phyloP scores from a whole-genome alignment of 2,329 filamentous ascomycete species.

The Waltergamsia citrina region DNA sequence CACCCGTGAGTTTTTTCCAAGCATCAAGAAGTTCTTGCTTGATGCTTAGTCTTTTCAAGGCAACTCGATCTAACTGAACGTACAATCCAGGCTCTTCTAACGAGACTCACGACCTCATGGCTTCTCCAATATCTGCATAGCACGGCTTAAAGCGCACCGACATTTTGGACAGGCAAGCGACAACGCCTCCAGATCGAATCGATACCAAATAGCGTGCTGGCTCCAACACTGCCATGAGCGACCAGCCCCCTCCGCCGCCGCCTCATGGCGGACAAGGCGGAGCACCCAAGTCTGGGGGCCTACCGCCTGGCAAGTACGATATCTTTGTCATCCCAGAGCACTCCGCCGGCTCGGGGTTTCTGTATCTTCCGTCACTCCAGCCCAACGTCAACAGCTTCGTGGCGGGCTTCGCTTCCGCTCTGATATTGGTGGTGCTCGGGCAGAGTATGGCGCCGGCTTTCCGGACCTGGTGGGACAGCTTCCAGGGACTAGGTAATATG shows the following conservation, averaged over 20 bases:
- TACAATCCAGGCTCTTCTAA: too few relatives aligned
- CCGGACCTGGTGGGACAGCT: constrained; percentile 61
- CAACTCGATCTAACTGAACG: too few relatives aligned
- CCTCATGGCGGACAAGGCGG: constrained; percentile 81
- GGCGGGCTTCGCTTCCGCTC: constrained; percentile 71
- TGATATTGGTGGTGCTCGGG: constrained; percentile 65
- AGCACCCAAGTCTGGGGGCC: constrained; percentile 58
- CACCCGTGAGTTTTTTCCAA: neutral
- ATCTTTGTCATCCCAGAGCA: constrained; percentile 95
- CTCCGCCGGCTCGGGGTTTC: constrained; percentile 77
- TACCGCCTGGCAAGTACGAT: constrained; percentile 88
- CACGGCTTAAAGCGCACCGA: too few relatives aligned
- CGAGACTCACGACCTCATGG: neutral
- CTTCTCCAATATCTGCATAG: too few relatives aligned
- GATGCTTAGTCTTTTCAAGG: too few relatives aligned
- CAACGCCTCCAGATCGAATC: too few relatives aligned
- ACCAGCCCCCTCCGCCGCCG: constrained; percentile 68
- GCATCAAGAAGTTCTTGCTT: too few relatives aligned
- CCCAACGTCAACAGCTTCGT: constrained; percentile 86
- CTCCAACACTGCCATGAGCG: constrained; percentile 30
- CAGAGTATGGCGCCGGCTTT: constrained; percentile 65
- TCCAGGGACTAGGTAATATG: constrained; percentile 62
- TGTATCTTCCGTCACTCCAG: constrained; percentile 86
- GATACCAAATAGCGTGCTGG: too few relatives aligned
- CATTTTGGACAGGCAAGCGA: too few relatives aligned